phyloP scores from a whole-genome alignment of 2,329 filamentous ascomycete genomes.

The Fusarium sp. region DNA sequence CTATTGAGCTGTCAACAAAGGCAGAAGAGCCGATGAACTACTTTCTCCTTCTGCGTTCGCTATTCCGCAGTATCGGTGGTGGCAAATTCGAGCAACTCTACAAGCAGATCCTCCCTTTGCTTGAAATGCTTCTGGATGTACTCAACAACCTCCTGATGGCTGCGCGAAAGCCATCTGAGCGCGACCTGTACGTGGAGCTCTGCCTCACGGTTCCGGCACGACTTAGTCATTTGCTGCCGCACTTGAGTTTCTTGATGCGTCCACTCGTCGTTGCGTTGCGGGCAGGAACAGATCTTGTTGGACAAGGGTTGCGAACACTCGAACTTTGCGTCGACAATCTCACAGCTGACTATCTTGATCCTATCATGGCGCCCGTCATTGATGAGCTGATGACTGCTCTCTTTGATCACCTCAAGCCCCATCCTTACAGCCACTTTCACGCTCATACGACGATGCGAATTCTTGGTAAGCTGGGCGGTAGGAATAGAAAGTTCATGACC shows the following conservation, averaged over 20 bases:
- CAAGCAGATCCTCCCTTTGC: slow-evolving; percentile 94
- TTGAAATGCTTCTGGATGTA: slow-evolving; percentile 98
- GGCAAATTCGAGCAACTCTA: slow-evolving; percentile 98
- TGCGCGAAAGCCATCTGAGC: slow-evolving; percentile 88
- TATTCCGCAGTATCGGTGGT: slow-evolving; percentile 97
- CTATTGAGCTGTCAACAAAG: slow-evolving; percentile 93
- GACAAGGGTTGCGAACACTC: slow-evolving; percentile 91
- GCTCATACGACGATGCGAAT: slow-evolving; percentile 98
- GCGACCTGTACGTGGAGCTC: slow-evolving; percentile 96
- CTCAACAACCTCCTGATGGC: slow-evolving; percentile 94
- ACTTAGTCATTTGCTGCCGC: slow-evolving; percentile 92
- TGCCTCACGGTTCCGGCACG: slow-evolving; percentile 95
- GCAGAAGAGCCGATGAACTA: slow-evolving; percentile 99
- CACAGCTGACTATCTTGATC: slow-evolving; percentile 96
- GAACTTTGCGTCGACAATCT: slow-evolving; percentile 98
- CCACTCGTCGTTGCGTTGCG: slow-evolving; percentile 95
- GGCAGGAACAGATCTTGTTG: slow-evolving; percentile 92
- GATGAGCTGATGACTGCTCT: slow-evolving; percentile 98
- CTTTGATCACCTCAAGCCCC: slow-evolving; percentile 93
- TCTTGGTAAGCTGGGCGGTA: slow-evolving; percentile 92
- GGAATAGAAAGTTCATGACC: slow-evolving; percentile 95
- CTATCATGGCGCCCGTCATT: slow-evolving; percentile 99
- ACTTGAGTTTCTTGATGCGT: slow-evolving; percentile 96
- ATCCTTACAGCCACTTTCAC: slow-evolving; percentile 97
- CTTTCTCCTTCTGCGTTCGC: slow-evolving; percentile 89